phyloP scores from a whole-genome alignment of 108 stramenopile genomes.

The Cyclotella sp. region DNA sequence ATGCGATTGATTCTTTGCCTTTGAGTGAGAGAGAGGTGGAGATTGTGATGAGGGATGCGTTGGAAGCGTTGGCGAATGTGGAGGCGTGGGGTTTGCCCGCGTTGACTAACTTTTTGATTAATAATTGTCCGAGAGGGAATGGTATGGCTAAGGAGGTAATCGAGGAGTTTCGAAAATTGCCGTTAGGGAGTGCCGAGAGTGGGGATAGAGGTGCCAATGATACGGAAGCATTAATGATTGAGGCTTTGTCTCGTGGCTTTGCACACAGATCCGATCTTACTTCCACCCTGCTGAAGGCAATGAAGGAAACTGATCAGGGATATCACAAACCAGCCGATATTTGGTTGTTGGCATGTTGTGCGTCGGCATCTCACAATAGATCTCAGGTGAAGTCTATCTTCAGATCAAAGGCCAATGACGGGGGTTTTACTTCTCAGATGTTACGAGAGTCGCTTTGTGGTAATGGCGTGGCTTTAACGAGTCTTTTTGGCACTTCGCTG shows the following conservation, averaged over 20 bases:
- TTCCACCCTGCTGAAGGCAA: conserved; percentile 38
- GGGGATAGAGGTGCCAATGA: background rate
- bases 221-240: conserved; percentile 40
- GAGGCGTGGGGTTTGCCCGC: conserved; percentile 54
- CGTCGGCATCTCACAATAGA: conserved; percentile 53
- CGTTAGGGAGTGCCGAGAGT: conserved; percentile 29
- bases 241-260: conserved; percentile 44
- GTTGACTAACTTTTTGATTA: conserved; percentile 50
- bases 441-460: conserved; percentile 34
- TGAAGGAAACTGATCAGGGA: conserved; percentile 37
- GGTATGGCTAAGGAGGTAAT: conserved; percentile 40
- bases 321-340: conserved; percentile 48
- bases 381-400: conserved; percentile 47
- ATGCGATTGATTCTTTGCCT: conserved; percentile 55
- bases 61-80: conserved; percentile 46
- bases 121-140: conserved; percentile 35
- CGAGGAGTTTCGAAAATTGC: conserved; percentile 48
- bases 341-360: conserved; percentile 59
- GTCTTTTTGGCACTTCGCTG: conserved; percentile 38
- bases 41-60: conserved; percentile 36
- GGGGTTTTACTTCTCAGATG: conserved; percentile 37
- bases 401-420: conserved; percentile 40
- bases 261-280: conserved; percentile 45
- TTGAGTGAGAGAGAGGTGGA: conserved; percentile 24
- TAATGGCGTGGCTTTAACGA: conserved; percentile 43